phyloP scores from a whole-genome alignment of 441 rosid species.

The Populus tomentosa region DNA sequence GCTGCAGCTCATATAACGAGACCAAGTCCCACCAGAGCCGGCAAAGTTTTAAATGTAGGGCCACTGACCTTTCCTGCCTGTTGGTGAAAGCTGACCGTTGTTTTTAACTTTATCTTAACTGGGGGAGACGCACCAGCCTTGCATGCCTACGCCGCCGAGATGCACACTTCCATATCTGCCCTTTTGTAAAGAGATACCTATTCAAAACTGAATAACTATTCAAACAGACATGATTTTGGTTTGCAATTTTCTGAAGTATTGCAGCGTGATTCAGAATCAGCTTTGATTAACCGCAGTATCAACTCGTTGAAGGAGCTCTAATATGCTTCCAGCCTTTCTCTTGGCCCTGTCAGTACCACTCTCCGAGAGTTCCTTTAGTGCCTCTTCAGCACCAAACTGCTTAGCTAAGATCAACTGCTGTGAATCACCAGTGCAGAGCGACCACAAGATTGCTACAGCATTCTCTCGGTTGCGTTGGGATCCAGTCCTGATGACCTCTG shows the following conservation, averaged over 20 bases:
- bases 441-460: slow-evolving; percentile 80
- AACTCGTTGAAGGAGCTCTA: slow-evolving; percentile 65
- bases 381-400: slow-evolving; percentile 71
- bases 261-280: slow-evolving; percentile 13
- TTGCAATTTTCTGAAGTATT: not conserved
- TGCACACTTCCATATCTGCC: not conserved
- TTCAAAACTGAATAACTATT: not conserved
- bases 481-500: slow-evolving; percentile 80
- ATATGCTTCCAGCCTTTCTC: slow-evolving; percentile 79
- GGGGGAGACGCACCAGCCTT: not conserved
- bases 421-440: slow-evolving; percentile 59
- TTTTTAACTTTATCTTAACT: not conserved
- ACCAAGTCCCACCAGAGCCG: not conserved
- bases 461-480: slow-evolving; percentile 94
- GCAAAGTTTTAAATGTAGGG: not conserved
- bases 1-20: not conserved
- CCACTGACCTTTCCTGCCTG: not conserved
- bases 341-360: slow-evolving; percentile 95
- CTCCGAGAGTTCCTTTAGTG: slow-evolving; percentile 75
- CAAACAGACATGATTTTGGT: not conserved
- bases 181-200: not conserved
- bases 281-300: slow-evolving; percentile 32
- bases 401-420: slow-evolving; percentile 64
- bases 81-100: not conserved
- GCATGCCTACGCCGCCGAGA: not conserved